These are phyloP conservation scores for Acanthamoeba royreba DNA, from an alignment of 208 protist species.

Conservation along the genomic window DNA sequence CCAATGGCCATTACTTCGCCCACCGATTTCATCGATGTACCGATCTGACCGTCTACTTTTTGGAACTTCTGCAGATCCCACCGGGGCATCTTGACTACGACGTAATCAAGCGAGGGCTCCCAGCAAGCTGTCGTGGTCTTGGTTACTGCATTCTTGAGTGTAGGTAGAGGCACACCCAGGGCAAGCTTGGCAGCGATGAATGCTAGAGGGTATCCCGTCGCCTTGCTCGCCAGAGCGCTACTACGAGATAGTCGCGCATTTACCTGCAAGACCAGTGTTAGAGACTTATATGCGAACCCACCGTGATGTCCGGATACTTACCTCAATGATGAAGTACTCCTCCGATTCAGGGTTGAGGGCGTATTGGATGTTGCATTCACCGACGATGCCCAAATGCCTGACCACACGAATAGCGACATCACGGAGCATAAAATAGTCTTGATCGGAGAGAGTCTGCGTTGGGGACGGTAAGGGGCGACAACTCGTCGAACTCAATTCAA, in stretches of 20 bases:
- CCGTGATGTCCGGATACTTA: not conserved
- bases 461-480: not conserved
- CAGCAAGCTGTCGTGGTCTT: constrained; percentile 85
- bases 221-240: constrained; percentile 96
- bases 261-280: constrained; percentile 67
- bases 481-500: not conserved
- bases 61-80: constrained; percentile 95
- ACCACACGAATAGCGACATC: constrained; percentile 86
- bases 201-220: constrained; percentile 98
- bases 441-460: constrained; percentile 87
- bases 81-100: constrained; percentile 90
- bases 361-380: constrained; percentile 99
- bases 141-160: constrained; percentile 86
- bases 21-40: constrained; percentile 95
- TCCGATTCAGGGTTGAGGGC: constrained; percentile 94
- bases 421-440: constrained; percentile 97
- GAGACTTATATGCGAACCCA: not conserved
- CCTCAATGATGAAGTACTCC: constrained; percentile 96
- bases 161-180: constrained; percentile 91
- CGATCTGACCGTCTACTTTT: constrained; percentile 90
- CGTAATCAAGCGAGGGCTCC: constrained; percentile 96
- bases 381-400: constrained; percentile 93
- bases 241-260: constrained; percentile 96
- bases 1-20: constrained; percentile 98
- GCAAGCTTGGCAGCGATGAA: constrained; percentile 97